Evolutionary conservation across 2,329 filamentous ascomycete species (phyloP), one percentile per base, ranked within the genome.

Genomic region (Chaetomiaceae sp.): DNA sequence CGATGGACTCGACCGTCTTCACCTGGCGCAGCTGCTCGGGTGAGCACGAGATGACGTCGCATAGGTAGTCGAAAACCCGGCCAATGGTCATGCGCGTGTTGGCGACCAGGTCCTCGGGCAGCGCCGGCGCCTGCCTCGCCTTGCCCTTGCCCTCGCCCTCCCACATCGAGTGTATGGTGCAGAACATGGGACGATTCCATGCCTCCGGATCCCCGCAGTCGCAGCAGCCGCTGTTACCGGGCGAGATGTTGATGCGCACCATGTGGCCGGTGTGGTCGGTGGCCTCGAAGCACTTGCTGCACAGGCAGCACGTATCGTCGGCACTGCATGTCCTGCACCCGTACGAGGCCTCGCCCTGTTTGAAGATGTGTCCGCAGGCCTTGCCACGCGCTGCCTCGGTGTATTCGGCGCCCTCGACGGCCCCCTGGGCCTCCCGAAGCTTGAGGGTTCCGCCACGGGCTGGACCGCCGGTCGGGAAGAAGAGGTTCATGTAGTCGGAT

Each of bases 301-400:
- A 99, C 15, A 99, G 80, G 46, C 94, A 92, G 71, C 92, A 97
- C 0, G 94, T 97, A 60, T 96, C 92, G 70, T 99, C 95, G 40
- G 87, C 84, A 44, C 90, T 90, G 71, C 94, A 99, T 9, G 92
- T 97, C 64, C 91, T 88, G 77, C 94, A 99, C 64, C 87, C 82
- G 69, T 97, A 99, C 55, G 90, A 92, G 53, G 91, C 91, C 75
- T 99, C 94, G 47, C 92, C 94, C 14, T 83, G 80, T 72, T 92
- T 92, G 79, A 99, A 96, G 58, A 99, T 97, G 74, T 99, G 95
- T 4, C 94, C 95, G 69, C 94, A 99, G 43, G 91, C 86, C 71
- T 95, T 95, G 51, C 95, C 94, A 61, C 90, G 84, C 14, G 94
- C 94, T 6, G 88, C 87, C 61, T 92, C 88, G 19, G 90, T 94